A percentile compares a stretch with the other conserved stretches of the same genome.
Evolutionary conservation across 148 eudicot genomes (phyloP).

Genomic region (Euryodendron excelsum): DNA sequence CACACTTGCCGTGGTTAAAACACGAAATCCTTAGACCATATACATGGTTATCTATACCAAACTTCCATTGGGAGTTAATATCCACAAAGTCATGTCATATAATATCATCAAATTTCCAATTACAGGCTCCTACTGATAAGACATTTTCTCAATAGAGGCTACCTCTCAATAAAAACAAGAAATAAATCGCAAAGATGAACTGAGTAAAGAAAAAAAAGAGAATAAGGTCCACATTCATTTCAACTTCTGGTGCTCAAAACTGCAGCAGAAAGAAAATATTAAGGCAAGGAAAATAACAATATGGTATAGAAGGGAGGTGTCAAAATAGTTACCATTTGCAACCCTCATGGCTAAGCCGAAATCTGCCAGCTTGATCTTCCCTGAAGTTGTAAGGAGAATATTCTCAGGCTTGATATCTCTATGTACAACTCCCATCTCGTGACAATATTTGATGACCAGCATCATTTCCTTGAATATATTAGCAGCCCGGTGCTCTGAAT

Average conservation of each 20-base stretch:
- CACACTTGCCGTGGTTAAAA: no score
- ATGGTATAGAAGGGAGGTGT: not conserved
- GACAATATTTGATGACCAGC: conserved; percentile 83
- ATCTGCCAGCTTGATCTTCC: conserved; percentile 85
- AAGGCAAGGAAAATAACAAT: conserved; percentile 1
- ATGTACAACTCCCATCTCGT: conserved; percentile 93
- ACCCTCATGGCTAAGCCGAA: conserved; percentile 86
- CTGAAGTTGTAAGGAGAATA: conserved; percentile 59
- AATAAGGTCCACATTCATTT: not conserved
- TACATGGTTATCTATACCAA: no score
- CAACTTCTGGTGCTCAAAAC: not conserved
- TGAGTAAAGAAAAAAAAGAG: not conserved
- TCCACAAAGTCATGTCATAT: no score
- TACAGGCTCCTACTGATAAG: no score
- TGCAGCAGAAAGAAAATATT: not conserved
- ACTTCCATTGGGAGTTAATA: no score
- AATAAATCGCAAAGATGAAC: not conserved
- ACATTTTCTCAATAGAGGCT: no score
- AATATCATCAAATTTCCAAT: no score
- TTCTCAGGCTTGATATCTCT: conserved; percentile 92
- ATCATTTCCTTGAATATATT: conserved; percentile 64
- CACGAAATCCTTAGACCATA: no score
- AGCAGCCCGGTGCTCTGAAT: conserved; percentile 72
- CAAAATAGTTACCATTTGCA: conserved; percentile 51
- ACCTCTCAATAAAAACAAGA: no score